Conservation (phyloP, 495 filamentous ascomycete species). For the Xylaria sp. region DNA sequence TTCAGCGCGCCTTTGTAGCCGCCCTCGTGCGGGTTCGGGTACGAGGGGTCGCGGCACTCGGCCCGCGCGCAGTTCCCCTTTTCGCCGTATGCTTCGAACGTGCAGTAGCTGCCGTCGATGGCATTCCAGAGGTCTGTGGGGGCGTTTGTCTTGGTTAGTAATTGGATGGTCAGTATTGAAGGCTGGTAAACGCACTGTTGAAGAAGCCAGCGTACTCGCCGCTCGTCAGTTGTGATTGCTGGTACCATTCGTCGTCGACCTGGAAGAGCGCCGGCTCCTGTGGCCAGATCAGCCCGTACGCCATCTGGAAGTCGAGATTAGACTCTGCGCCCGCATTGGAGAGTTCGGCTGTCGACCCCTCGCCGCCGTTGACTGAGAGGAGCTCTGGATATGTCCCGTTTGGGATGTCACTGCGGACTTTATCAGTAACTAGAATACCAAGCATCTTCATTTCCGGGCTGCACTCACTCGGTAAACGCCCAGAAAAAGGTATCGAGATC, state of each 20-base stretch:
- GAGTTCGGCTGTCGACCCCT: conserved; percentile 31
- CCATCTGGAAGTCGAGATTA: conserved; percentile 45
- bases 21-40: conserved; percentile 58
- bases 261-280: conserved; percentile 65
- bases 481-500: conserved; percentile 67
- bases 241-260: conserved; percentile 59
- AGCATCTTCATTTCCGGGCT: not conserved
- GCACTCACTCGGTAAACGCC: conserved; percentile 46
- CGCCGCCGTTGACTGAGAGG: conserved; percentile 47
- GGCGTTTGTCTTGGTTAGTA: not conserved
- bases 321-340: conserved; percentile 42
- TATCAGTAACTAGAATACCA: not conserved
- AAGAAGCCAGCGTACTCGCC: conserved; percentile 44
- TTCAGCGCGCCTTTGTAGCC: conserved; percentile 65
- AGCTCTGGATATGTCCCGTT: conserved; percentile 48
- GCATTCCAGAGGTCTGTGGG: conserved; percentile 60
- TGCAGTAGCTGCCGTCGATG: conserved; percentile 70
- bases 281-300: conserved; percentile 56
- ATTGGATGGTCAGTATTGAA: not conserved
- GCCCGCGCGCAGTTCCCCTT: conserved; percentile 40
- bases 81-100: conserved; percentile 51
- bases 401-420: conserved; percentile 36
- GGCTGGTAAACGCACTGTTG: conserved; percentile 34
- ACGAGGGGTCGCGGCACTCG: conserved; percentile 55
- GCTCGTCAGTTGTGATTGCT: conserved; percentile 34